Conservation (phyloP, 2,329 filamentous ascomycete genomes). For the Hypoxylon sp. region DNA sequence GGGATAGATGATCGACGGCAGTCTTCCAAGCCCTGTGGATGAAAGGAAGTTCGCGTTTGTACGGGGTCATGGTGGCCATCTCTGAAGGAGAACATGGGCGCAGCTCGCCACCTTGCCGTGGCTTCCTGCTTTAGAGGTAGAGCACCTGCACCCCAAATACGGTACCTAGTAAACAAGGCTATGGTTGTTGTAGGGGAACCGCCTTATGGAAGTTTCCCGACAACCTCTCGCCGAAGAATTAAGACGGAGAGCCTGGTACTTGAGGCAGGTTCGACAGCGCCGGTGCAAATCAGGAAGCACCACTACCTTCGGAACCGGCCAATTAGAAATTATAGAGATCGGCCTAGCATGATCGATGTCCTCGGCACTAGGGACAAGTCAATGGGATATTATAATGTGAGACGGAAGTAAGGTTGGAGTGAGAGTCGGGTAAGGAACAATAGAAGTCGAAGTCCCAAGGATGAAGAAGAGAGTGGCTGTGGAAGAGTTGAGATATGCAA, state of each 20-base stretch:
- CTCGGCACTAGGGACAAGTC: conserved; percentile 24
- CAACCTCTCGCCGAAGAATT: conserved; percentile 26
- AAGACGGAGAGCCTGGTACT: conserved; percentile 4
- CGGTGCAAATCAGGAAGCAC: conserved; percentile 31
- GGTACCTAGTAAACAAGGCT: background rate
- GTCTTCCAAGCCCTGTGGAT: conserved; percentile 67
- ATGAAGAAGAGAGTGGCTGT: conserved; percentile 16
- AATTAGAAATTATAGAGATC: conserved; percentile 45
- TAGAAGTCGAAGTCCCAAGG: background rate
- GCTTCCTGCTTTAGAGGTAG: conserved; percentile 40
- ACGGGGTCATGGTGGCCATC: conserved; percentile 63
- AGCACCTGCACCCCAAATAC: background rate
- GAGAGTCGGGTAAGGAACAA: background rate
- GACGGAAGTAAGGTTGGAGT: conserved; percentile 2
- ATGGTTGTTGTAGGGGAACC: background rate
- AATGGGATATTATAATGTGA: conserved; percentile 10
- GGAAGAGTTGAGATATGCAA: conserved; percentile 36
- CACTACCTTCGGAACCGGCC: conserved; percentile 39
- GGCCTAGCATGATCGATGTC: conserved; percentile 40
- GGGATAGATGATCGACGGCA: conserved; percentile 57
- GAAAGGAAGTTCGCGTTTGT: conserved; percentile 64
- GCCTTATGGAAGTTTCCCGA: conserved; percentile 20
- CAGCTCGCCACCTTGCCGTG: conserved; percentile 49
- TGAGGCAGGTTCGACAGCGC: conserved; percentile 13
- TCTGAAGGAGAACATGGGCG: conserved; percentile 54